A percentile compares a stretch with the other conserved stretches of the same genome.
Evolutionary conservation across 1,139 yeast genomes (phyloP).

Genomic region (Yamadazyma triangularis): DNA sequence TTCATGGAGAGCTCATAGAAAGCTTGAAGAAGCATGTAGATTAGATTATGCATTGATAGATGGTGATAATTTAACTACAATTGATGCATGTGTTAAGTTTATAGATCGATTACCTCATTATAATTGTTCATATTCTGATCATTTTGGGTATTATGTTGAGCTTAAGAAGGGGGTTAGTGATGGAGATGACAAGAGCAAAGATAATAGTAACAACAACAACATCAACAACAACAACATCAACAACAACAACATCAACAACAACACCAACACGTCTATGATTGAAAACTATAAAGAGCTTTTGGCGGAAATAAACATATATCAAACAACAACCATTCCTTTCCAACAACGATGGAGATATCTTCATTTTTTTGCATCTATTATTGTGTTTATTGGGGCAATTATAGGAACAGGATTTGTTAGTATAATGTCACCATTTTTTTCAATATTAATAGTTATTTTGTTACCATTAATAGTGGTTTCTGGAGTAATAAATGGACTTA

Average conservation of each 20-base stretch:
- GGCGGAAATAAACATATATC: slow-evolving; percentile 52
- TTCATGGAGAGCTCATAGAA: slow-evolving; percentile 72
- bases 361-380: slow-evolving; percentile 59
- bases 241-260: no score
- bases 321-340: slow-evolving; percentile 46
- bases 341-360: slow-evolving; percentile 59
- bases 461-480: slow-evolving; percentile 53
- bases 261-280: no score
- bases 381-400: slow-evolving; percentile 14
- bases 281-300: slow-evolving; percentile 50
- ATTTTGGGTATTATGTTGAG: slow-evolving; percentile 78
- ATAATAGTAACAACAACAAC: no score
- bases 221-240: no score
- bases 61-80: slow-evolving; percentile 44
- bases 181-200: no score
- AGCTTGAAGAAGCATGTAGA: slow-evolving; percentile 75
- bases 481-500: slow-evolving; percentile 72
- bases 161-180: no score
- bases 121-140: slow-evolving; percentile 80
- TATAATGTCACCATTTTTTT: slow-evolving; percentile 51
- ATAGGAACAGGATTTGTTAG: slow-evolving; percentile 2
- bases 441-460: slow-evolving; percentile 47
- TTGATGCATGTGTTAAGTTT: slow-evolving; percentile 64
- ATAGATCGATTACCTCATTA: slow-evolving; percentile 60
- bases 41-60: slow-evolving; percentile 87